Base-by-base conservation (phyloP, 495 filamentous ascomycete species). In the Jackrogersella minutella region DNA sequence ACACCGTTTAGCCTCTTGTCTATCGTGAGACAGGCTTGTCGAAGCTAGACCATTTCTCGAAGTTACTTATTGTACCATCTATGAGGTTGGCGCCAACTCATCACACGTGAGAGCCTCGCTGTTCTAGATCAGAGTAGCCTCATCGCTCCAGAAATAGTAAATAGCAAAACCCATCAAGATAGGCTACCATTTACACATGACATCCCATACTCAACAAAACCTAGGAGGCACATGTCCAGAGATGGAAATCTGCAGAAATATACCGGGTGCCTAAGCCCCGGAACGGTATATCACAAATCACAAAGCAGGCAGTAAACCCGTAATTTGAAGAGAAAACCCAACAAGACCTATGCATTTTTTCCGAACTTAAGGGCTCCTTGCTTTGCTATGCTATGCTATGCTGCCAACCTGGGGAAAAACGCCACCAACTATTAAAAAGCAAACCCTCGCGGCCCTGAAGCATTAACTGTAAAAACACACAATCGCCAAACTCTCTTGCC, bases 401-500 rank as follows among this genome's bases (percentile, higher is more conserved):
- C n/a, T n/a, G n/a, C n/a, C n/a, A n/a, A n/a, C n/a, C n/a, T n/a
- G n/a, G n/a, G n/a, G n/a, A n/a, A n/a, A n/a, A n/a, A n/a, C n/a
- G n/a, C n/a, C n/a, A n/a, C n/a, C n/a, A n/a, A n/a, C n/a, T n/a
- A n/a, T n/a, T n/a, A n/a, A n/a, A n/a, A 7, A n/a, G 5, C 9
- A 36, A 36, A 36, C 5, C 11, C 33, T 36, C 33, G 9, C 31
- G 36, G 55, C 55, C 55, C 43, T 34, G 55, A 43, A 58, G 41
- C 43, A 58, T 58, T 58, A 37, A 17, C 26, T 49, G 11, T 36
- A 34, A n/a, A 46, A 55, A 55, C 8, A 37, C 39, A 62, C 19
- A 28, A 30, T 21, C 46, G 2, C 30, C n/a, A 37, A 37, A 34
- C 49, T n/a, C n/a, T n/a, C n/a, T n/a, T n/a, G 49, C 49, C 21